Conservation (phyloP, 176 grass and related monocot species). For the Oryza longistaminata region DNA sequence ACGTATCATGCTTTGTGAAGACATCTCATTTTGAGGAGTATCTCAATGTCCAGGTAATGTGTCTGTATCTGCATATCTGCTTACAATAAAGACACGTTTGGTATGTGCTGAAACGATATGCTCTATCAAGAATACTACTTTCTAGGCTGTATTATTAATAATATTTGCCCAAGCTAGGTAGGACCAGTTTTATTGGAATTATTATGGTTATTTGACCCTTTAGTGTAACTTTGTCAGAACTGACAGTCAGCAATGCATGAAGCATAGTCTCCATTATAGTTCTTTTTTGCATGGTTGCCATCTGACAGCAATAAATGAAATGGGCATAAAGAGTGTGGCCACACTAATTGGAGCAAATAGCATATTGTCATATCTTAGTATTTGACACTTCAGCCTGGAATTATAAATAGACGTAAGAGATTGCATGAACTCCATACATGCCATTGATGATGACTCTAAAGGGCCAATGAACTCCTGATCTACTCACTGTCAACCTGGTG, state of each 20-base stretch:
- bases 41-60: conserved; percentile 84
- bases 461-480: background rate
- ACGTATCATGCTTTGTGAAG: conserved; percentile 95
- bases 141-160: conserved; percentile 6
- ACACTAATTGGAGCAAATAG: conserved; percentile 9
- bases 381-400: conserved; percentile 23
- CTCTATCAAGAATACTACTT: background rate
- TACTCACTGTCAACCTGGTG: conserved; percentile 13
- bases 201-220: background rate
- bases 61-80: conserved; percentile 19
- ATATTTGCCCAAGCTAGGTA: background rate
- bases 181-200: conserved; percentile 3
- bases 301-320: conserved; percentile 15
- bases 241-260: background rate
- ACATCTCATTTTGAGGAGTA: conserved; percentile 93
- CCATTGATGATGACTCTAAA: background rate
- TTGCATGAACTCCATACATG: conserved; percentile 25
- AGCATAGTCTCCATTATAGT: background rate
- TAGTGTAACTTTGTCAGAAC: conserved; percentile 3
- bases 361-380: conserved; percentile 12
- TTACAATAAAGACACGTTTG: conserved; percentile 16
- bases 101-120: conserved; percentile 9
- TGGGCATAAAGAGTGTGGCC: background rate
- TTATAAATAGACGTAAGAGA: background rate
- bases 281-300: background rate